phyloP scores from a whole-genome alignment of 2,329 filamentous ascomycete species.

The Onygenales sp. region DNA sequence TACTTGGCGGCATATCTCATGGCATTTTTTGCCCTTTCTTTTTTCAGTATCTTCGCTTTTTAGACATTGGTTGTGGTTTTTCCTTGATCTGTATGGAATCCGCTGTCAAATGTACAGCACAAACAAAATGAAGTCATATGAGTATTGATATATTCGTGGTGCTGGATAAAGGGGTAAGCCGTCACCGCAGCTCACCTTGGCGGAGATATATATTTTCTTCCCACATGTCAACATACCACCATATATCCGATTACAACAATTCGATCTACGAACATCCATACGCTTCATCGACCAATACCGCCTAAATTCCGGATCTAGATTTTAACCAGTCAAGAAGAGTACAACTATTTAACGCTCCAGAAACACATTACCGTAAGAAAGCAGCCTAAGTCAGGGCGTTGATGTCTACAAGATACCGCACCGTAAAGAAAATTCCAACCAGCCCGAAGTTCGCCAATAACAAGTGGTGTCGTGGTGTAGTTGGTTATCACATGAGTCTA shows the following conservation, averaged over 20 bases:
- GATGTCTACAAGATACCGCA: no score
- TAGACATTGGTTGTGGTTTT: background rate
- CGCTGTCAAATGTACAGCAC: background rate
- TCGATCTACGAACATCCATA: no score
- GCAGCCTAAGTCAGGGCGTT: no score
- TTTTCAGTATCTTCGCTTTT: background rate
- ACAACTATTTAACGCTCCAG: no score
- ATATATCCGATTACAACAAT: no score
- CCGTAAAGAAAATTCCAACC: no score
- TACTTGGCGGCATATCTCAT: background rate
- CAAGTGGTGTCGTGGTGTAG: background rate
- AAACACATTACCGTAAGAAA: no score
- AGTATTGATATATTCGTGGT: background rate
- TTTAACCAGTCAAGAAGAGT: no score
- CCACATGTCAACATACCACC: no score
- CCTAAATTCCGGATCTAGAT: no score
- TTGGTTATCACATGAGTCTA: slow-evolving; percentile 2
- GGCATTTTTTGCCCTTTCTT: background rate
- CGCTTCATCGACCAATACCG: accelerated
- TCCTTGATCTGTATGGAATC: background rate
- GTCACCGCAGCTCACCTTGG: no score
- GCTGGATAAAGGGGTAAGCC: background rate
- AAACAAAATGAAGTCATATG: background rate
- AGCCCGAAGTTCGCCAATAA: background rate
- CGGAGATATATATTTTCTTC: no score